These are phyloP conservation scores for Pterothamnion heteromorphum DNA, from an alignment of 31 red algal species.

Conservation along the genomic window DNA sequence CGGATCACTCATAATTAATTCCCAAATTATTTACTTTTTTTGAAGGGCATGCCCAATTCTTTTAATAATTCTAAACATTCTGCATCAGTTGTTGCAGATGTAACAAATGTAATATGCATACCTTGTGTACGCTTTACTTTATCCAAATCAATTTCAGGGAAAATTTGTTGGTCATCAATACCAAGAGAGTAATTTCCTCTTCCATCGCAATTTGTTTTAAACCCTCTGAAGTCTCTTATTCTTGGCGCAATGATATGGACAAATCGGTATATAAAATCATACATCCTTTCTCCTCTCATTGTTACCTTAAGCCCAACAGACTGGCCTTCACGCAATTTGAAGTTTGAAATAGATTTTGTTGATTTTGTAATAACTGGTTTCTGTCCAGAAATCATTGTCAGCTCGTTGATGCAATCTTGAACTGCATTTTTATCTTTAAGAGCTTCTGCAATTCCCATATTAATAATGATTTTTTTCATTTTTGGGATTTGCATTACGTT, in stretches of 20 bases:
- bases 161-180: neutral
- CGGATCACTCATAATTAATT: slow-evolving; percentile 14
- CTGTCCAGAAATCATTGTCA: neutral
- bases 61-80: neutral
- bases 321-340: slow-evolving; percentile 10
- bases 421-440: neutral
- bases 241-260: neutral
- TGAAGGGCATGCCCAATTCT: neutral
- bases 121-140: neutral
- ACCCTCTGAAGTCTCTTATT: neutral
- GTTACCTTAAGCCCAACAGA: slow-evolving; percentile 6
- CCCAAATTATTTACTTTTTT: neutral
- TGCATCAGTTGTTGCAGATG: neutral
- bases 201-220: neutral
- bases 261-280: neutral
- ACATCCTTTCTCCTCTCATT: neutral
- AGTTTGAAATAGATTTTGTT: slow-evolving; percentile 29
- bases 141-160: neutral
- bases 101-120: neutral
- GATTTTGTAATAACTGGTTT: neutral
- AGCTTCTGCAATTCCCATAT: neutral
- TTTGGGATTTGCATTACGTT: slow-evolving; percentile 1
- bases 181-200: slow-evolving; percentile 2
- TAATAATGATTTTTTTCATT: neutral
- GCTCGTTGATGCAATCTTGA: neutral